Conservation (phyloP, 805 yeast genomes). For the Cyberlindnera mississippiensis region DNA sequence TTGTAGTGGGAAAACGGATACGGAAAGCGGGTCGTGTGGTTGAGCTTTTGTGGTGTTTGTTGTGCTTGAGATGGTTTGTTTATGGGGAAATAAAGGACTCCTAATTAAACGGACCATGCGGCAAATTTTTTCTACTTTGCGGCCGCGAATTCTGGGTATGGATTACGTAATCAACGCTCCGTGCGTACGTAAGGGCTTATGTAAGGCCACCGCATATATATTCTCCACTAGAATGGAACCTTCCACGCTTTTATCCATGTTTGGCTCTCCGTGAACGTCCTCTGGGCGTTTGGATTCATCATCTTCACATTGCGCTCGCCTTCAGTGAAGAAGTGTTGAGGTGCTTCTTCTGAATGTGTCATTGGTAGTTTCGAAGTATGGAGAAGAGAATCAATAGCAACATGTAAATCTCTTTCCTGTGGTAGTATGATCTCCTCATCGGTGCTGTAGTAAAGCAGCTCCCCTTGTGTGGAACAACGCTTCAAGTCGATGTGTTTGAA, state of each 20-base stretch:
- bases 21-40: too few species aligned
- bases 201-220: too few species aligned
- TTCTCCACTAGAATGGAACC: too few species aligned
- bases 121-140: slow-evolving; percentile 2
- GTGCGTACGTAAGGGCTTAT: background rate
- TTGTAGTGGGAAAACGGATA: too few species aligned
- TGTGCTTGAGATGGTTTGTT: too few species aligned
- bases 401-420: slow-evolving; percentile 8
- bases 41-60: too few species aligned
- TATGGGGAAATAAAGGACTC: too few species aligned
- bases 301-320: slow-evolving; percentile 14
- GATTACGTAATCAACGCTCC: slow-evolving; percentile 2
- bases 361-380: background rate
- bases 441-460: slow-evolving; percentile 9
- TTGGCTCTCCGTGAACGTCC: slow-evolving; percentile 1
- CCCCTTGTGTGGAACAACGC: background rate
- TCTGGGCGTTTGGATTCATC: slow-evolving; percentile 11
- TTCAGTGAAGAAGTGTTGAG: slow-evolving; percentile 3
- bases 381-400: slow-evolving; percentile 9
- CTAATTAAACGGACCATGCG: background rate
- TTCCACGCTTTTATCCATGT: slow-evolving; percentile 12
- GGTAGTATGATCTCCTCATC: background rate
- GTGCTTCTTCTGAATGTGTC: too few species aligned
- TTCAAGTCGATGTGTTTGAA: slow-evolving; percentile 39
- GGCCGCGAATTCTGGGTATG: slow-evolving; percentile 2